These are phyloP conservation scores for Diaporthe humulicola DNA, from an alignment of 2,329 filamentous ascomycete genomes.

Conservation along the genomic window DNA sequence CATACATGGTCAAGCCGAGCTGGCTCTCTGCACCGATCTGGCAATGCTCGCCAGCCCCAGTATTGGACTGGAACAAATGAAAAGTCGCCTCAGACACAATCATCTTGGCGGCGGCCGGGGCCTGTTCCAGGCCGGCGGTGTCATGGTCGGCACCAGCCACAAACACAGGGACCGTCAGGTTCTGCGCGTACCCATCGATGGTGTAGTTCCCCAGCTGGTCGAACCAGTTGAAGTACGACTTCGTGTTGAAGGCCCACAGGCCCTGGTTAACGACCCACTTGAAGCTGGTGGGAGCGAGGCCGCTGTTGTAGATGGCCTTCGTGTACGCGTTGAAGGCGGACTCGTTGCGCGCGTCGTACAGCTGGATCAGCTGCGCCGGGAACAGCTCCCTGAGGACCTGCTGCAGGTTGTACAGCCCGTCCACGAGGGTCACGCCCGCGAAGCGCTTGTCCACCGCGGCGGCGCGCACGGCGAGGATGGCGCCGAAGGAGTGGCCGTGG, in stretches of 20 bases:
- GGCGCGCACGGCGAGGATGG: slow-evolving; percentile 54
- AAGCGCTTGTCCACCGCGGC: slow-evolving; percentile 59
- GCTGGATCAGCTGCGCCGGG: slow-evolving; percentile 38
- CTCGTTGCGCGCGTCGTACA: slow-evolving; percentile 41
- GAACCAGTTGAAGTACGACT: slow-evolving; percentile 46
- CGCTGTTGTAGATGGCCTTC: slow-evolving; percentile 7
- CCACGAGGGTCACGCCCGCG: slow-evolving; percentile 53
- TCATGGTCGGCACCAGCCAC: slow-evolving; percentile 44
- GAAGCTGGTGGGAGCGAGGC: slow-evolving; percentile 37
- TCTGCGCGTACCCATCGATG: slow-evolving; percentile 40
- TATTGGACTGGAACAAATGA: neutral
- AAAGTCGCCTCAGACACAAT: neutral
- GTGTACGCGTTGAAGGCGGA: slow-evolving; percentile 39
- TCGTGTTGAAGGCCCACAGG: slow-evolving; percentile 50
- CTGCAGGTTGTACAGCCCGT: slow-evolving; percentile 52
- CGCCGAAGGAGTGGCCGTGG: slow-evolving; percentile 57
- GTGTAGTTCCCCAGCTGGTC: slow-evolving; percentile 38
- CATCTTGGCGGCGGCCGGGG: slow-evolving; percentile 18
- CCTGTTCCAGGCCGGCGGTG: slow-evolving; percentile 41
- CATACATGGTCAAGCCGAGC: slow-evolving; percentile 1
- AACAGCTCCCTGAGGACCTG: slow-evolving; percentile 42
- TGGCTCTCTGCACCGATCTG: slow-evolving; percentile 9
- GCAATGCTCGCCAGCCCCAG: neutral
- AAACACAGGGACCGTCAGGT: slow-evolving; percentile 42
- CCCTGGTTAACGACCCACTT: slow-evolving; percentile 52